phyloP scores from a whole-genome alignment of 768 basidiomycete species.

The Collybiopsis confluens region DNA sequence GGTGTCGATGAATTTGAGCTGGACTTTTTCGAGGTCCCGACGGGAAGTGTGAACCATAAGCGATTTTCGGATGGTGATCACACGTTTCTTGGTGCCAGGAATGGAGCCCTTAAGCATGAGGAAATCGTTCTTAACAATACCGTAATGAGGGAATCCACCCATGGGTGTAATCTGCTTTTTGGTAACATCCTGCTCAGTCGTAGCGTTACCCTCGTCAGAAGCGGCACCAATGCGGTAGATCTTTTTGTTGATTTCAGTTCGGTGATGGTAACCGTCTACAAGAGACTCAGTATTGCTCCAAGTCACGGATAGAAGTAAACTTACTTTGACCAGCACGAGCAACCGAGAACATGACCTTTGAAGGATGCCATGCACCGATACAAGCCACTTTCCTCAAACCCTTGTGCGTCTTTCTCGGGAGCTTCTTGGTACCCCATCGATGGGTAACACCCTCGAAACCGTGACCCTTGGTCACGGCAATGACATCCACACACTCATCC shows the following conservation, averaged over 20 bases:
- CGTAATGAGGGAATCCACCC: conserved; percentile 99
- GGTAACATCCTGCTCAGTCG: conserved; percentile 93
- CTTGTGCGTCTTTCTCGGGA: conserved; percentile 98
- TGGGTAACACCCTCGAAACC: conserved; percentile 99
- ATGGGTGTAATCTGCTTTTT: conserved; percentile 93
- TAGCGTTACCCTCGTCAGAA: conserved; percentile 74
- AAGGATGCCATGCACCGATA: conserved; percentile 98
- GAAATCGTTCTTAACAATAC: conserved; percentile 98
- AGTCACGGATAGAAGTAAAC: conserved; percentile 25
- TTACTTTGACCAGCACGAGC: conserved; percentile 99
- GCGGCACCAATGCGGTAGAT: conserved; percentile 92
- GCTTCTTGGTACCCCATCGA: conserved; percentile 99
- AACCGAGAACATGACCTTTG: conserved; percentile 99
- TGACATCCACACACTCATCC: conserved; percentile 94
- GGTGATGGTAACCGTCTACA: conserved; percentile 93
- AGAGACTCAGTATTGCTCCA: neutral
- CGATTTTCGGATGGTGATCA: conserved; percentile 95
- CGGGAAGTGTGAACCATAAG: conserved; percentile 95
- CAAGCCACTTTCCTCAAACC: conserved; percentile 99
- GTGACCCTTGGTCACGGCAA: conserved; percentile 98
- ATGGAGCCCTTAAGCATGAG: conserved; percentile 94
- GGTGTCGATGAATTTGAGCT: conserved; percentile 98
- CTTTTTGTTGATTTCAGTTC: conserved; percentile 98
- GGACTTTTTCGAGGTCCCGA: conserved; percentile 95
- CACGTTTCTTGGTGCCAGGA: conserved; percentile 96